These are phyloP conservation scores for Phytopythium mirpurense DNA, from an alignment of 352 stramenopile species.

Conservation along the genomic window DNA sequence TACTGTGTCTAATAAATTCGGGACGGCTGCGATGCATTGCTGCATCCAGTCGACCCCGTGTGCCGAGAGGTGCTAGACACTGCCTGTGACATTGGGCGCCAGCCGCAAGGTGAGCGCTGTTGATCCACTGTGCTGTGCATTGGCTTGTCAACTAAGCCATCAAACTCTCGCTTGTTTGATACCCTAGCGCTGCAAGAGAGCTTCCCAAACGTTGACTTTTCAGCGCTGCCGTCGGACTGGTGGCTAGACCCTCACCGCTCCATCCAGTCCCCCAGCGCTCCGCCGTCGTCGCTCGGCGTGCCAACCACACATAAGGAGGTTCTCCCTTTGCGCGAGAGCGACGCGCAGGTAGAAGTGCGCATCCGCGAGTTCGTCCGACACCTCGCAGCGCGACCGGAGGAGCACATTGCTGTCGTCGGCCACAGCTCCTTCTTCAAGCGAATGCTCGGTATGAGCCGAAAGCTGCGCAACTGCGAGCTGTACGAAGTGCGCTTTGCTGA, in stretches of 20 bases:
- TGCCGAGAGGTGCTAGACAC: conserved; percentile 86
- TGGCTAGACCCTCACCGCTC: conserved; percentile 48
- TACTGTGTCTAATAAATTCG: too few relatives aligned
- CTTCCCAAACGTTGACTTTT: conserved; percentile 35
- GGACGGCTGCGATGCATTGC: neutral
- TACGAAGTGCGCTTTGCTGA: conserved; percentile 30
- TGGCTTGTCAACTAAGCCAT: too few relatives aligned
- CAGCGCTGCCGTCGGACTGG: conserved; percentile 46
- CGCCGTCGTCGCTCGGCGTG: conserved; percentile 13
- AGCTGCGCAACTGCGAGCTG: conserved; percentile 83
- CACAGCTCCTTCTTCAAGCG: conserved; percentile 86
- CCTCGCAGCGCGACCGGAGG: conserved; percentile 47
- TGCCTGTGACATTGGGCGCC: conserved; percentile 72
- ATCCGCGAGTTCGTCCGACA: conserved; percentile 58
- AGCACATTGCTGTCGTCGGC: conserved; percentile 74
- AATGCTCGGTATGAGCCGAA: conserved; percentile 72
- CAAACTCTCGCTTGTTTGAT: too few relatives aligned
- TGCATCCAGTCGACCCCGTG: conserved; percentile 45
- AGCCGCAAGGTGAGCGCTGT: conserved; percentile 26
- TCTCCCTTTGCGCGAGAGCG: conserved; percentile 46
- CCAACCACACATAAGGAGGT: conserved; percentile 40
- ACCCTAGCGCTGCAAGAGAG: neutral
- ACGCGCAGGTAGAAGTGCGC: conserved; percentile 49
- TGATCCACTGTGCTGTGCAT: too few relatives aligned
- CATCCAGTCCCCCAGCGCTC: conserved; percentile 13